Evolutionary conservation across 164 flowering plant genomes (phyloP), one percentile per base, ranked within the genome.

Genomic region (Vitis riparia): DNA sequence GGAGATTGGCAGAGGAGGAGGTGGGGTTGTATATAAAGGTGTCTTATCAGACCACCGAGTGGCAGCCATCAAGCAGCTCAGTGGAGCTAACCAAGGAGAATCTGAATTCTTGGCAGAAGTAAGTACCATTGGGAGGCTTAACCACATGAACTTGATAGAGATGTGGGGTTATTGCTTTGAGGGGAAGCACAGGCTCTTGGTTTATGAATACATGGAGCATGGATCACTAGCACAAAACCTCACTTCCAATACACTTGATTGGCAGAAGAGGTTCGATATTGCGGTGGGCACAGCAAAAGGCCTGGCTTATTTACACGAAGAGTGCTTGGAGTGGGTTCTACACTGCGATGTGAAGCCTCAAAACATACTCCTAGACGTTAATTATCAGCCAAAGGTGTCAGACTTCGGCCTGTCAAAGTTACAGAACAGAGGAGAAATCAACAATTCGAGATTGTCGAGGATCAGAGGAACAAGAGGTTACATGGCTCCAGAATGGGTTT

Each of bases 331-430:
- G 44, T 32, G 44, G 6, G 44, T 32, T 32, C 23, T 23, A 23
- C 23, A 32, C 44, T 32, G 44, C 6, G 44, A 32, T 32, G 44
- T 32, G 44, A 32, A 32, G 44, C 44, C 44, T 32, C 44, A 32
- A 3, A 32, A 32, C 44, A 32, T 32, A 32, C 44, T 32, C 44
- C 6, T 32, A 32, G 44, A 32, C 6, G 1, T 2, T 7, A 3
- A 32, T 32, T 32, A 2, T 7, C 44, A 32, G 6, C 44, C 44
- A 32, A 32, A 32, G 44, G 44, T 32, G 6, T 71, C 84, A 7
- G 86, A 83, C 55, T 80, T 83, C 30, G 84, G 84, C 2, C 59
- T 83, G 44, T 71, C 84, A 0, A 79, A 81, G 62, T 62, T 78
- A 1, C 17, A 63, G 11, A 59, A 75, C 3, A 55, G 85, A 66